Evolutionary conservation across 345 rosid genomes (phyloP).

Genomic region (Lagerstroemia speciosa): DNA sequence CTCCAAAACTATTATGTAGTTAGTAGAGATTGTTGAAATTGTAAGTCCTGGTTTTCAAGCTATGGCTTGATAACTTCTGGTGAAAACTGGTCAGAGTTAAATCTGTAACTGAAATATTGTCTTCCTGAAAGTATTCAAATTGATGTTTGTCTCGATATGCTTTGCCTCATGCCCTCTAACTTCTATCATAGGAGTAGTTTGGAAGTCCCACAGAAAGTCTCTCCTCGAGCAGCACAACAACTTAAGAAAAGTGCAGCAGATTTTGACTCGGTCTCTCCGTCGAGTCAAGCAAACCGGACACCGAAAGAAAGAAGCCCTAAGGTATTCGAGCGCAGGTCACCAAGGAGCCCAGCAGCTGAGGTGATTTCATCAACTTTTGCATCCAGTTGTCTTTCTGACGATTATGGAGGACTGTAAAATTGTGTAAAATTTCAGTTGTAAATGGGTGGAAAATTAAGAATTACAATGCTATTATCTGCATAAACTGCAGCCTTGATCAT

Average conservation of each 20-base stretch:
- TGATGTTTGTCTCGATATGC: background rate
- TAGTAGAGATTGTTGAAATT: background rate
- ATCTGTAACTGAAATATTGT: background rate
- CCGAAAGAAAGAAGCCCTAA: constrained; percentile 79
- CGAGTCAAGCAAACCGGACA: constrained; percentile 41
- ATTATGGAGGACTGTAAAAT: too few species aligned
- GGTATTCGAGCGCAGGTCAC: constrained; percentile 59
- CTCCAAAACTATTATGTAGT: too few species aligned
- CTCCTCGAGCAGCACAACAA: constrained; percentile 71
- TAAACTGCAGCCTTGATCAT: too few species aligned
- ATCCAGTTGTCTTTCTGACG: background rate
- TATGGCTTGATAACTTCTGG: background rate
- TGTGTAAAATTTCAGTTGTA: too few species aligned
- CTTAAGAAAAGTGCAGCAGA: constrained; percentile 48
- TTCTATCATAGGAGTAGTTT: constrained; percentile 42
- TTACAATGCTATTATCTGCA: too few species aligned
- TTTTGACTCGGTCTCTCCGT: constrained; percentile 46
- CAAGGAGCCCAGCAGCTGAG: constrained; percentile 72
- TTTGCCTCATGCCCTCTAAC: background rate
- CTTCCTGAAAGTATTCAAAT: background rate
- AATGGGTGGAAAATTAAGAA: too few species aligned
- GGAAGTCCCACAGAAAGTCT: constrained; percentile 62
- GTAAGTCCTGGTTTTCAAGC: background rate
- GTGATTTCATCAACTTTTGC: constrained; percentile 23
- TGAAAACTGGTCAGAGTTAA: background rate